These are phyloP conservation scores for Verbena officinalis DNA, from an alignment of 257 asterid species.

Conservation along the genomic window DNA sequence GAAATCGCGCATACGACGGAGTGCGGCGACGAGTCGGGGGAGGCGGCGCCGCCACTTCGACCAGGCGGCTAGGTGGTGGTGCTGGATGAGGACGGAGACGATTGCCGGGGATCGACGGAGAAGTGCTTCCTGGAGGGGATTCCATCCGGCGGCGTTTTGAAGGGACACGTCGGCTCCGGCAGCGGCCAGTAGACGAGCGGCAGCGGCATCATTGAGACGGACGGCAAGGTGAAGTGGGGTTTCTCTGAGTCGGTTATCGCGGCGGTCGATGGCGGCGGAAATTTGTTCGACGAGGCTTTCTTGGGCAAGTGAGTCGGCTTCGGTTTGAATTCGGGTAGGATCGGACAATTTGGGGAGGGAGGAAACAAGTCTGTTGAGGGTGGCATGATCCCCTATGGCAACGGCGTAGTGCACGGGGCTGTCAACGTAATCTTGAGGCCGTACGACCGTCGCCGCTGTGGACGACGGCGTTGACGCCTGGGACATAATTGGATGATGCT, in stretches of 20 bases:
- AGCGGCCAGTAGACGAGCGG: slow-evolving; percentile 55
- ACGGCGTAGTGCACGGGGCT: slow-evolving; percentile 88
- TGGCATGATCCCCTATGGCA: slow-evolving; percentile 60
- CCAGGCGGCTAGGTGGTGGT: slow-evolving; percentile 73
- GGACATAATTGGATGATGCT: slow-evolving; percentile 16
- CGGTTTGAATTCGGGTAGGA: slow-evolving; percentile 52
- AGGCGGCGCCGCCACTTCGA: slow-evolving; percentile 88
- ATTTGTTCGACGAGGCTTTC: slow-evolving; percentile 60
- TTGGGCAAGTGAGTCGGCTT: slow-evolving; percentile 58
- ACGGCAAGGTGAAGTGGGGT: slow-evolving; percentile 90
- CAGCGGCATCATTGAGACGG: slow-evolving; percentile 67
- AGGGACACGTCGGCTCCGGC: slow-evolving; percentile 84
- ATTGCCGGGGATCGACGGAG: slow-evolving; percentile 71
- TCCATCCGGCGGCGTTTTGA: slow-evolving; percentile 88
- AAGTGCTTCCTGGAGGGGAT: slow-evolving; percentile 79
- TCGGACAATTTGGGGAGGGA: slow-evolving; percentile 55
- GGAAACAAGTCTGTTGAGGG: slow-evolving; percentile 50
- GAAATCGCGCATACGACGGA: slow-evolving; percentile 90
- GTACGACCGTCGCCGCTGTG: slow-evolving; percentile 41
- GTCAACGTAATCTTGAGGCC: slow-evolving; percentile 59
- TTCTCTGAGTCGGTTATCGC: slow-evolving; percentile 70
- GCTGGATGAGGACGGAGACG: slow-evolving; percentile 57
- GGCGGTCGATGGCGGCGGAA: slow-evolving; percentile 66
- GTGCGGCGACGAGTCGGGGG: slow-evolving; percentile 76
- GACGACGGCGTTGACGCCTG: slow-evolving; percentile 46